A percentile compares a stretch with the other conserved stretches of the same genome.
phyloP scores from a whole-genome alignment of 106 monocot genomes.

The Posidonia australis region DNA sequence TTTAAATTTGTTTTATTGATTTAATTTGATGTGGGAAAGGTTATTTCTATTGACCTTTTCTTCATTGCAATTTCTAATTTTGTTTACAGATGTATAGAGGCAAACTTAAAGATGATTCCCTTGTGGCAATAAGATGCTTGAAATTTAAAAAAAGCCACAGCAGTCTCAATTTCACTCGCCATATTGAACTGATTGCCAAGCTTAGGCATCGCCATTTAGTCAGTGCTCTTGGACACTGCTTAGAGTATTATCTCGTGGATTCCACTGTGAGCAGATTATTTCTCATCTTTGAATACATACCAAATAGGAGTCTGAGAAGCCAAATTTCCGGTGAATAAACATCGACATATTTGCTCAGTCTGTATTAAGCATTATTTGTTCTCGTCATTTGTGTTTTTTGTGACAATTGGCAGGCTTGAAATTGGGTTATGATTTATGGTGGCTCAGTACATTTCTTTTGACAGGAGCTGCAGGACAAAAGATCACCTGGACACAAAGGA shows the following conservation, averaged over 20 bases:
- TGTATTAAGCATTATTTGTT: not conserved
- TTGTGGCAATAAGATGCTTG: constrained; percentile 73
- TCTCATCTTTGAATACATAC: constrained; percentile 68
- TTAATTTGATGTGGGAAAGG: not conserved
- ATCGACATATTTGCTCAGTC: not conserved
- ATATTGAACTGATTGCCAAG: constrained; percentile 82
- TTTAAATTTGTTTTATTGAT: not conserved
- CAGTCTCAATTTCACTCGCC: constrained; percentile 48
- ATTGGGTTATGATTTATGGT: too few species aligned
- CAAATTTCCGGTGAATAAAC: constrained; percentile 47
- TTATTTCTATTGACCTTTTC: too few species aligned
- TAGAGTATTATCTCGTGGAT: constrained; percentile 73
- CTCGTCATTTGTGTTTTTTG: not conserved
- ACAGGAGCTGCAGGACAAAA: constrained; percentile 36
- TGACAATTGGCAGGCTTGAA: too few species aligned
- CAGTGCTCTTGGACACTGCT: constrained; percentile 93
- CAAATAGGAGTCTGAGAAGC: constrained; percentile 78
- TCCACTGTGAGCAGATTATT: constrained; percentile 70
- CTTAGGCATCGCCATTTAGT: constrained; percentile 89
- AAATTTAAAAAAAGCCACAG: constrained; percentile 55
- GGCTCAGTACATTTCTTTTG: not conserved
- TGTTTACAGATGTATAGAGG: constrained; percentile 74
- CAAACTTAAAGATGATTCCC: constrained; percentile 52
- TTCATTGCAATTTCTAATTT: constrained; percentile 1
- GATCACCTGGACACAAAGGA: constrained; percentile 77